Conservation (phyloP, 192 early-diverging fungal genomes). For the Mycoemilia scoparia region DNA sequence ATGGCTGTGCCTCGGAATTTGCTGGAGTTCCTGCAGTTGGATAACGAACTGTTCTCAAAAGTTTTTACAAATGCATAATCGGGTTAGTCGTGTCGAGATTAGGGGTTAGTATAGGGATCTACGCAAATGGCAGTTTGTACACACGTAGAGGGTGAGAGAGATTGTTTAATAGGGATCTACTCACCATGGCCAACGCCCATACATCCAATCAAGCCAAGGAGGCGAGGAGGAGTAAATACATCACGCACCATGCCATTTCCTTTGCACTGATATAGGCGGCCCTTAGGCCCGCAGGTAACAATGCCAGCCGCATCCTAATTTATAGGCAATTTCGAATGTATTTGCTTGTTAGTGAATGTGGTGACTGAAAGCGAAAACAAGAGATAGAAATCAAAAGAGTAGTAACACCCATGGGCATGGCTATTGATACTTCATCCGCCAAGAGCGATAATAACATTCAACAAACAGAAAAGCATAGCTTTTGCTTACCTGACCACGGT, state of each 20-base stretch:
- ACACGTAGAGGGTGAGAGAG: conserved; percentile 1
- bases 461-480: neutral
- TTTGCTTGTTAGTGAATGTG: neutral
- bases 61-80: neutral
- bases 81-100: no score
- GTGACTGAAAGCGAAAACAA: neutral
- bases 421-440: no score
- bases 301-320: conserved; percentile 99
- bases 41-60: conserved; percentile 39
- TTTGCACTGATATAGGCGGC: conserved; percentile 95
- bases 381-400: neutral
- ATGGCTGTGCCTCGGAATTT: conserved; percentile 92
- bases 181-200: conserved; percentile 96
- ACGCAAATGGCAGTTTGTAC: no score
- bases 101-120: no score
- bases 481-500: conserved; percentile 82
- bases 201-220: conserved; percentile 59
- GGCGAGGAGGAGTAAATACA: conserved; percentile 70
- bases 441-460: neutral
- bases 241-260: conserved; percentile 99
- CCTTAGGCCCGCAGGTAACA: conserved; percentile 90
- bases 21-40: conserved; percentile 97
- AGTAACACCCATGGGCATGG: neutral
- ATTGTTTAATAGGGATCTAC: conserved; percentile 4
- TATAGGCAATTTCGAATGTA: no score